Evolutionary conservation across 2,329 filamentous ascomycete genomes (phyloP), one percentile per base, ranked within the genome.

Genomic region (Aureobasidium lini): DNA sequence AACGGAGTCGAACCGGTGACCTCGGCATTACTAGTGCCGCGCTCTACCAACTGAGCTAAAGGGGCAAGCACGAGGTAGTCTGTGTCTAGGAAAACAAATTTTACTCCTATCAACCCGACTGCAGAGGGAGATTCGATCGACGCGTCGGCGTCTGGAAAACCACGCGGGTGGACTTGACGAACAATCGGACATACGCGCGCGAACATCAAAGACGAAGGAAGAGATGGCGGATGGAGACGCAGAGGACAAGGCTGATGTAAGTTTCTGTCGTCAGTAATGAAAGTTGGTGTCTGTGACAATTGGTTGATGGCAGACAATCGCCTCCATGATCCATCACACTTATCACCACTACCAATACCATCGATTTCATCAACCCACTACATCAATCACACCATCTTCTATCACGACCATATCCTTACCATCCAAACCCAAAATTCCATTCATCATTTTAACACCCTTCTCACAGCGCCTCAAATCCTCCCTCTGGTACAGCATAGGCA

Each of bases 401-500:
- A 23, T 13, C 10, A 37, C 15, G 15, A n/a, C 6, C 44, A 4
- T 49, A 6, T n/a, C 7, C 31, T 5, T 18, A 11, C n/a, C 29
- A 6, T 31, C 31, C 23, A 23, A 36, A 49, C 9, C 7, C 7
- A n/a, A 1, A 4, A 23, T 23, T 2, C 8, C 36, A 39, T 43
- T 11, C 15, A n/a, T 2, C 15, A 31, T 7, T 4, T 31, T 29
- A 43, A 8, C 50, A 15, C 29, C 23, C 23, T 23, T 23, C 23
- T 23, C 23, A 57, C 68, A 96, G 87, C 85, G 87, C 63, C 82
- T 94, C 67, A 95, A 95, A 78, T 85, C 88, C 37, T 88, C 89
- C 13, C 82, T 95, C 28, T 95, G 90, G 90, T 87, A 87, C 68
- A 83, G 86, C 28, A 83, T 95, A 61, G 89, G 90, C 65, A 88